phyloP scores from a whole-genome alignment of 1,284 basidiomycete genomes.

The Peniophora sp. region DNA sequence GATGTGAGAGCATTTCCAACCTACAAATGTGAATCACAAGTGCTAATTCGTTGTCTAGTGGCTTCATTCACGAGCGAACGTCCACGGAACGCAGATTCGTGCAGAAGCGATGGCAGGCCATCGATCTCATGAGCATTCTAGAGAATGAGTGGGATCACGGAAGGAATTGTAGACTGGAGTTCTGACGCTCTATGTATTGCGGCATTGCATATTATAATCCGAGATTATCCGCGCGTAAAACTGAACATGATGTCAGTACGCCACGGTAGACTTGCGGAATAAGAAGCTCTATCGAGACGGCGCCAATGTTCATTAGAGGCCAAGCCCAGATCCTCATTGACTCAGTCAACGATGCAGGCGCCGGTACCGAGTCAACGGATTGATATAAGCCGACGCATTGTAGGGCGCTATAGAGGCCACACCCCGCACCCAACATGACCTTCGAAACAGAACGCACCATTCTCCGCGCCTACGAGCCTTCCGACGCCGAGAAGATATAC shows the following conservation, averaged over 20 bases:
- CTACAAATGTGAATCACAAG: neutral
- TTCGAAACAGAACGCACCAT: constrained; percentile 22
- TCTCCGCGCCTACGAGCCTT: constrained; percentile 22
- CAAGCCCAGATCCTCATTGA: no score
- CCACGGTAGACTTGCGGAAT: no score
- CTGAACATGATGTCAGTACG: no score
- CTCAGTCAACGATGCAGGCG: no score
- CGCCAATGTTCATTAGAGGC: no score
- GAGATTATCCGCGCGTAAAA: no score
- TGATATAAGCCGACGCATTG: constrained; percentile 4
- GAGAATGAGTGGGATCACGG: constrained; percentile 7
- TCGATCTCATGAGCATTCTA: constrained; percentile 5
- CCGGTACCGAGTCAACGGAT: neutral
- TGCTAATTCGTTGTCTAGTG: constrained; percentile 2
- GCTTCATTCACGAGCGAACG: constrained; percentile 9
- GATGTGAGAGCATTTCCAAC: constrained; percentile 6
- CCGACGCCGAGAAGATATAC: constrained; percentile 25
- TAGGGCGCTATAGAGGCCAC: neutral
- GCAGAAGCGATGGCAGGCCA: constrained; percentile 3
- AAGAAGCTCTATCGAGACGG: no score
- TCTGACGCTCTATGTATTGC: neutral
- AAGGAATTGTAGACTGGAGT: neutral
- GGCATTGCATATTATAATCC: no score
- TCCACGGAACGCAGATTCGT: constrained; percentile 2
- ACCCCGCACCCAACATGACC: constrained; percentile 9